Base-by-base conservation (phyloP, 164 flowering plant species). In the Dillenia turbinata region DNA sequence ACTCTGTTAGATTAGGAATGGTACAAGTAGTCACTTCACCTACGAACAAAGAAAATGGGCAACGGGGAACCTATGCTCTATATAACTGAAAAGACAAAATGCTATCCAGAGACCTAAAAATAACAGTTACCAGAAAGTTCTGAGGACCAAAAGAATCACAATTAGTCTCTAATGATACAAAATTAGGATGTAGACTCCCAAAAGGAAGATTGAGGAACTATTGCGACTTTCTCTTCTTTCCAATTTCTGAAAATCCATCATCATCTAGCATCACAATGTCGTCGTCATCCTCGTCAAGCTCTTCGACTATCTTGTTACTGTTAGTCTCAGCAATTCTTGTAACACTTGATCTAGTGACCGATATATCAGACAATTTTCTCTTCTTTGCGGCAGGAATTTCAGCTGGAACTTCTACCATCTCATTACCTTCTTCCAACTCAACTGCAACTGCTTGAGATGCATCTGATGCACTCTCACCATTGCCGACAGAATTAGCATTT, bases 391-490 rank as follows among this genome's bases (percentile, higher is more conserved):
- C 9, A 10, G 69, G 47, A 65, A 47, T 56, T 24, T 46, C 72
- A 9, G 68, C 44, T 46, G 73, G 59, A 65, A 78, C 33, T 12
- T 79, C 68, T 50, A 70, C 72, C 33, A 74, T 9, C 10, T 83
- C 87, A 49, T 71, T 79, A 56, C 72, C 81, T 0, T 77, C 81
- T 14, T 68, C 77, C 16, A 71, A 57, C 13, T 77, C 78, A 33
- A 51, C 52, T 0, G 54, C 22, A 12, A 45, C 66, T 26, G 70
- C 44, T 50, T 78, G 56, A 54, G 75, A 61, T 33, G 75, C 68
- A 53, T 59, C 59, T 63, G 90, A 82, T 56, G 92, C 72, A 71
- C 79, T 76, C 17, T 57, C 88, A 54, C 81, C 84, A 66, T 84
- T 83, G 54, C 69, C 72, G 49, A 50, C 47, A 49, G 80, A 22